Percentiles rank a stretch among this genome's conserved stretches.
These are phyloP conservation scores for Silene conica DNA, from an alignment of 148 eudicot species.

Conservation along the genomic window DNA sequence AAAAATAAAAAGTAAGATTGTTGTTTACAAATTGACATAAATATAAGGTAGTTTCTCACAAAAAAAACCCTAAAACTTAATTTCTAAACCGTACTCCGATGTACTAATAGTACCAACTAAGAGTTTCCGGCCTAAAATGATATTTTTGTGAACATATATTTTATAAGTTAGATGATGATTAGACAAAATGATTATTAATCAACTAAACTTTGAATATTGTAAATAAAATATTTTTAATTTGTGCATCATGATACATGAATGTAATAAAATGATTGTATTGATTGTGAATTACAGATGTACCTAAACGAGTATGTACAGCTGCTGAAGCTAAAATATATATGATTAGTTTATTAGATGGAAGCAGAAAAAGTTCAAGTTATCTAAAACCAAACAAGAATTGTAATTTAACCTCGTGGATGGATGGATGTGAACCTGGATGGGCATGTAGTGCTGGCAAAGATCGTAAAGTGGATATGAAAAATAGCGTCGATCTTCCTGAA, in stretches of 20 bases:
- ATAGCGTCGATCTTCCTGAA: conserved; percentile 48
- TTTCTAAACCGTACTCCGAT: no score
- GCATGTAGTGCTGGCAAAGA: conserved; percentile 46
- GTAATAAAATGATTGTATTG: no score
- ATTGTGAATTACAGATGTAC: conserved; percentile 46
- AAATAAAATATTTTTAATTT: no score
- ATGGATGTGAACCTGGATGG: conserved; percentile 98
- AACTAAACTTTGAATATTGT: no score
- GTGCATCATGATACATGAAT: no score
- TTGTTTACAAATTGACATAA: no score
- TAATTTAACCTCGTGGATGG: conserved; percentile 65
- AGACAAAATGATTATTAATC: not conserved
- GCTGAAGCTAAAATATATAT: conserved; percentile 84
- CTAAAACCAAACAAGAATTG: conserved; percentile 78
- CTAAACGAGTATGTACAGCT: conserved; percentile 69
- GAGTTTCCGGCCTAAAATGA: no score
- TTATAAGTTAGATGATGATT: not conserved
- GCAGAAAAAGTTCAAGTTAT: conserved; percentile 38
- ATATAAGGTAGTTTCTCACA: no score
- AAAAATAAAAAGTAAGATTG: no score
- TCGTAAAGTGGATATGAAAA: conserved; percentile 52
- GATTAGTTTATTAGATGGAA: conserved; percentile 47
- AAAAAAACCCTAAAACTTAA: no score
- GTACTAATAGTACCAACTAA: no score
- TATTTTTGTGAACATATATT: not conserved